Conservation (phyloP, 306 rosid species). For the Pachyrhizus erosus region DNA sequence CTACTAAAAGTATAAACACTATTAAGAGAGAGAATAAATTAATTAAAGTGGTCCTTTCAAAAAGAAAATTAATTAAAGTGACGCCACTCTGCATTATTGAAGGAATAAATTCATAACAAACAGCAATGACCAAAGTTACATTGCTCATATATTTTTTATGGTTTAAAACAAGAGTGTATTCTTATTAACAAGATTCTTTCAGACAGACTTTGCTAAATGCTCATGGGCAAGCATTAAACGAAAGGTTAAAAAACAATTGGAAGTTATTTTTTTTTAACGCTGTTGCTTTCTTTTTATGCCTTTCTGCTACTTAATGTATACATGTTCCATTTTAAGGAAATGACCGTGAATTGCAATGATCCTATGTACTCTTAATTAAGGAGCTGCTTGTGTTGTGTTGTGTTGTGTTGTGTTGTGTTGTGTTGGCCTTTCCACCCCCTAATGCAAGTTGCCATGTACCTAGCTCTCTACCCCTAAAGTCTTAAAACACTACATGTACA, state of each 20-base stretch:
- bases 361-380: neutral
- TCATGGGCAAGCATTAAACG: neutral
- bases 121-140: neutral
- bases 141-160: neutral
- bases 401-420: too few relatives aligned
- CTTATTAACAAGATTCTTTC: neutral
- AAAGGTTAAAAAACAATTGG: neutral
- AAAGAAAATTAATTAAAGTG: neutral
- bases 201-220: neutral
- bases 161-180: neutral
- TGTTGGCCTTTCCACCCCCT: neutral
- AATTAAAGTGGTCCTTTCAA: neutral
- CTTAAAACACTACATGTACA: conserved; percentile 12
- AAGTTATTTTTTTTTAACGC: neutral
- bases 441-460: neutral
- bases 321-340: neutral
- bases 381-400: neutral
- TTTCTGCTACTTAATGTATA: neutral
- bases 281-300: neutral
- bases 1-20: neutral
- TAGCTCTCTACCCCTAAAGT: conserved; percentile 10
- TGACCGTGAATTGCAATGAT: conserved; percentile 13
- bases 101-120: neutral
- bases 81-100: neutral
- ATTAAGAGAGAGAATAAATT: neutral